Evolutionary conservation across 306 rosid genomes (phyloP), one percentile per base, ranked within the genome.

Genomic region (Prunus salicina): DNA sequence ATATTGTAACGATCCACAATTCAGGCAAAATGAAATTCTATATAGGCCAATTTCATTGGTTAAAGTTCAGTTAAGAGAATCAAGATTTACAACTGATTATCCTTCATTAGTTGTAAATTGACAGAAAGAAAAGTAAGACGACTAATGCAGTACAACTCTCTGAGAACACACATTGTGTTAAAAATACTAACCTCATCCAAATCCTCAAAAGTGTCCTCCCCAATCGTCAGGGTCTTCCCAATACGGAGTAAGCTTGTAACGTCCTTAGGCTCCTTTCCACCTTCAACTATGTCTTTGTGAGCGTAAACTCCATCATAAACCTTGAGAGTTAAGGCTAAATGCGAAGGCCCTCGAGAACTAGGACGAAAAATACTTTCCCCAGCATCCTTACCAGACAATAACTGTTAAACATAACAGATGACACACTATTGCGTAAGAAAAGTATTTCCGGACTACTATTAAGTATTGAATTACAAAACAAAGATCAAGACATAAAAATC

Each of bases 171-270:
- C 30, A 60, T 25, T 30, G 20, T 28, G 10, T 63, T 12, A 6
- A 27, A 30, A 62, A 77, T n/a, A 69, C 88, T 78, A 45, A 92
- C 97, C 97, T 94, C 98, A 60, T 94, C 98, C 80, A 94, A 81
- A 84, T 94, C 98, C 86, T 94, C 98, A 71, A 94, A 94, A 78
- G 96, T 92, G 85, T 94, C 98, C 78, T 94, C 98, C 64, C 98
- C 98, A 80, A 92, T 90, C 85, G 89, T 94, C 73, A 94, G 84
- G 20, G 97, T 90, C 95, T 94, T 94, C 81, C 98, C 98, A 15
- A 94, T 87, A 55, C 96, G 95, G 43, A 94, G 91, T 72, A 94
- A 83, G 86, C 98, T 92, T 45, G 98, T 90, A 67, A 94, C 89
- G 83, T 92, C 98, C 86, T 84, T 92, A 79, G 85, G 95, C 72